phyloP scores from a whole-genome alignment of 2,329 filamentous ascomycete species.

The Colletotrichum tamarilloi region DNA sequence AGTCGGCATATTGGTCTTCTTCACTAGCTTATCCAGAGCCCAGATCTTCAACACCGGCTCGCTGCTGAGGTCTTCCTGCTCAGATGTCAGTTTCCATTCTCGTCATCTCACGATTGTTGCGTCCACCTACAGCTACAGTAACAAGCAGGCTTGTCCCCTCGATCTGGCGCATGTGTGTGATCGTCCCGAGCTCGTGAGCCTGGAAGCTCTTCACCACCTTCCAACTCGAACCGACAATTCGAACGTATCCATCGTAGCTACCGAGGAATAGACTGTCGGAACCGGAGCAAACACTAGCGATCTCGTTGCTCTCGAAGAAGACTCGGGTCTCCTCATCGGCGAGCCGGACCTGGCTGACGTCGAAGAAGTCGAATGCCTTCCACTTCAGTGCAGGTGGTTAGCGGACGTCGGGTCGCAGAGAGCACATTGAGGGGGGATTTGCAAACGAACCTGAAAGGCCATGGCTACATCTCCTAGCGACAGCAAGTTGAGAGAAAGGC shows the following conservation, averaged over 20 bases:
- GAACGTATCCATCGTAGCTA: slow-evolving; percentile 84
- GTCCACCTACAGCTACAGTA: slow-evolving; percentile 71
- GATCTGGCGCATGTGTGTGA: slow-evolving; percentile 93
- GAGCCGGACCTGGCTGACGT: slow-evolving; percentile 86
- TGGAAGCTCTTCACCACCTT: slow-evolving; percentile 88
- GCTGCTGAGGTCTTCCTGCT: slow-evolving; percentile 83
- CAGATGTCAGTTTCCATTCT: background rate
- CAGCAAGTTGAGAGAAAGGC: background rate
- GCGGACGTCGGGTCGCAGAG: background rate
- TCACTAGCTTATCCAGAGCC: slow-evolving; percentile 93
- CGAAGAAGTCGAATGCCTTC: slow-evolving; percentile 99
- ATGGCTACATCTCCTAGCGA: slow-evolving; percentile 36
- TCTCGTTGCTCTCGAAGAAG: slow-evolving; percentile 84
- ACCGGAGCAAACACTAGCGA: slow-evolving; percentile 86
- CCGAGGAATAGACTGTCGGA: slow-evolving; percentile 92
- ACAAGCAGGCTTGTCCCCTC: slow-evolving; percentile 88
- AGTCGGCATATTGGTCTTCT: slow-evolving; percentile 89
- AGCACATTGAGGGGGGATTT: background rate
- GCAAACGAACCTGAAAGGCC: slow-evolving; percentile 34
- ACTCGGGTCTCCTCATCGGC: slow-evolving; percentile 82
- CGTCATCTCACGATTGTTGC: background rate
- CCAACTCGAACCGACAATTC: slow-evolving; percentile 88
- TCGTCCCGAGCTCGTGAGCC: slow-evolving; percentile 82
- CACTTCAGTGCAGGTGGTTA: slow-evolving; percentile 67
- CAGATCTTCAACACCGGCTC: slow-evolving; percentile 97